Conservation (phyloP, 2,329 filamentous ascomycete species). For the Fusarium pilosicola region DNA sequence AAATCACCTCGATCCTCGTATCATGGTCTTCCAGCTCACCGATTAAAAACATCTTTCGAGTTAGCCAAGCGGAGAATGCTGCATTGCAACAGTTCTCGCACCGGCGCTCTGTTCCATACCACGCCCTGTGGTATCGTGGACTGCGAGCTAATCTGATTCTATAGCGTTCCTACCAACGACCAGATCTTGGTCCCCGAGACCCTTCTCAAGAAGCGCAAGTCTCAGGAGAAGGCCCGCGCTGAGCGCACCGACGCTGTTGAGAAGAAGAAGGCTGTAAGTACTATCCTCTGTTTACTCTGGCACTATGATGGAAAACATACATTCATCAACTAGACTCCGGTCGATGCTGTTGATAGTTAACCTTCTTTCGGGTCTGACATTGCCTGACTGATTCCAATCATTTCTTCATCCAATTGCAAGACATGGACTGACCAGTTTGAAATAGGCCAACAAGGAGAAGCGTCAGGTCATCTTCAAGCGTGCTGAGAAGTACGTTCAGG, state of each 20-base stretch:
- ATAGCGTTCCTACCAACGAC: slow-evolving; percentile 86
- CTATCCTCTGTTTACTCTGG: slow-evolving; percentile 49
- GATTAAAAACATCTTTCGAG: slow-evolving; percentile 84
- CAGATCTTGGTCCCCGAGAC: slow-evolving; percentile 99
- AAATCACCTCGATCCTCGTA: neutral
- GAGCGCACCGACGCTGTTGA: slow-evolving; percentile 81
- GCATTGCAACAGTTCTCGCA: slow-evolving; percentile 91
- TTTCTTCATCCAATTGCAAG: slow-evolving; percentile 25
- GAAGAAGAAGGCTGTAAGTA: slow-evolving; percentile 90
- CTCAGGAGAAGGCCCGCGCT: slow-evolving; percentile 98
- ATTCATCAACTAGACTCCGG: slow-evolving; percentile 88
- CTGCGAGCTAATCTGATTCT: slow-evolving; percentile 81
- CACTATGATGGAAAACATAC: slow-evolving; percentile 88
- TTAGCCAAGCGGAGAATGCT: slow-evolving; percentile 91
- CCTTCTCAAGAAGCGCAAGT: slow-evolving; percentile 99
- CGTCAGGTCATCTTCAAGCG: slow-evolving; percentile 99
- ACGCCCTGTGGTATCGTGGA: slow-evolving; percentile 64
- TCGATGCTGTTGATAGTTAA: slow-evolving; percentile 99
- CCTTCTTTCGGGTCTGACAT: slow-evolving; percentile 99
- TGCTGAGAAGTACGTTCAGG: slow-evolving; percentile 99
- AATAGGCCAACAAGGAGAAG: slow-evolving; percentile 97
- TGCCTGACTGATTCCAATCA: slow-evolving; percentile 46
- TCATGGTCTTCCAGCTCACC: slow-evolving; percentile 64
- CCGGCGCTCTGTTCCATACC: slow-evolving; percentile 77
- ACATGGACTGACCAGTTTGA: slow-evolving; percentile 52